Base-by-base conservation (phyloP, 805 yeast species). In the Ogataea pini region DNA sequence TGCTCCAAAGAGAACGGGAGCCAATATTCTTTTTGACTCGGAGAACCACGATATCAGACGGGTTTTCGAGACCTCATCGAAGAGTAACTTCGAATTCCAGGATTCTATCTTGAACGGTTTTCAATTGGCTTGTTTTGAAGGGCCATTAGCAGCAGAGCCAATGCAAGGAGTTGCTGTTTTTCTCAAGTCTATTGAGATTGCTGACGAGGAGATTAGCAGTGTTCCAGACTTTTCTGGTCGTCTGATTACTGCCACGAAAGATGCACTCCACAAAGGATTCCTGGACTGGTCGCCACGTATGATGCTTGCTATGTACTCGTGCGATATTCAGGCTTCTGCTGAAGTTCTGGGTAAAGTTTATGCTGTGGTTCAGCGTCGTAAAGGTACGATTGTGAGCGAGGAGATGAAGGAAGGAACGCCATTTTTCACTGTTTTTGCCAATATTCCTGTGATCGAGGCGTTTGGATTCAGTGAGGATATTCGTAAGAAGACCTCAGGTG, bases 391-490 rank as follows among this genome's bases (percentile, higher is more conserved):
- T 47, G 77, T 85, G 2, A 80, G 90, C 3, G 99, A 94, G 67
- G 99, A 94, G 64, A 83, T 94, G 89, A 91, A 94, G 62, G 99
- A 94, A 64, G 99, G 99, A 8, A 94, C 99, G 0, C 97, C 98
- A 17, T 90, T 92, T 59, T 94, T 94, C 74, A 87, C 87, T 24
- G 81, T 94, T 48, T 82, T 77, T 16, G 96, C 98, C 0, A 72
- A 81, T 46, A 74, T 94, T 19, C 99, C 99, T 0, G 97, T 94
- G 19, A 86, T 88, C 7, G 97, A 92, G 64, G 96, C 97, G 1
- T 91, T 94, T 72, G 99, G 99, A 1, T 89, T 94, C 60, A 83
- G 96, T 46, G 98, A 92, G 60, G 98, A 95, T 56, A 88, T 94
- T 37, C 75, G 98, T 48, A 94, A 89, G 69, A 80, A 80, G 56